These are phyloP conservation scores for Calonectria fujianensis DNA, from an alignment of 2,329 filamentous ascomycete species.

Conservation along the genomic window DNA sequence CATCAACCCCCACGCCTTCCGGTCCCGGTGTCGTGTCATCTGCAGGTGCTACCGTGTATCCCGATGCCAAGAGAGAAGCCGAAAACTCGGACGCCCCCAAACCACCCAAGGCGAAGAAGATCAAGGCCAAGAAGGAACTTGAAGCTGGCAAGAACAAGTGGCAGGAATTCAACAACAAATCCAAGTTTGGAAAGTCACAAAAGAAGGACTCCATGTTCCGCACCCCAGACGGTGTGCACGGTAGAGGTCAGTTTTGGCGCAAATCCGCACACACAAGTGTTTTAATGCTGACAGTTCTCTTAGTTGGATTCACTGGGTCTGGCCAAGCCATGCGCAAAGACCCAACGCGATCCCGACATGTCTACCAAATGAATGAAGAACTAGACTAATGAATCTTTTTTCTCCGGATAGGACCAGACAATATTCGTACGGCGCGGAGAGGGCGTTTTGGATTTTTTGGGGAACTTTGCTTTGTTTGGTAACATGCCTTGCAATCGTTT, in stretches of 20 bases:
- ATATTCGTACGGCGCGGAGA: constrained; percentile 46
- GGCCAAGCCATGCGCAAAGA: constrained; percentile 98
- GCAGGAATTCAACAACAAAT: constrained; percentile 92
- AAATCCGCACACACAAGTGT: background rate
- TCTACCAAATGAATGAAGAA: constrained; percentile 87
- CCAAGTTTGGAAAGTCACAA: constrained; percentile 77
- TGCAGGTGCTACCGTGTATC: constrained; percentile 74
- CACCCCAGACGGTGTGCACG: constrained; percentile 89
- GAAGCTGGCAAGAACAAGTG: constrained; percentile 95
- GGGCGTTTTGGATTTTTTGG: constrained; percentile 53
- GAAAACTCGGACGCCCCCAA: constrained; percentile 81
- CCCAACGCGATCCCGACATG: constrained; percentile 85
- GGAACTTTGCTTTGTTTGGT: constrained; percentile 59
- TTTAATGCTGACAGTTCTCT: constrained; percentile 46
- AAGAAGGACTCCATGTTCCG: constrained; percentile 99
- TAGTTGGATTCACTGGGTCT: constrained; percentile 97
- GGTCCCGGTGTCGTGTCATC: constrained; percentile 70
- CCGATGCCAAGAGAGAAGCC: constrained; percentile 77
- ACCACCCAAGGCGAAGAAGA: constrained; percentile 88
- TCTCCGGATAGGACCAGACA: constrained; percentile 54
- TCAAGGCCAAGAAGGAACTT: constrained; percentile 92
- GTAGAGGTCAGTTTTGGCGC: constrained; percentile 79
- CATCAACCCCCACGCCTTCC: constrained; percentile 61
- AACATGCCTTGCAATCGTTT: constrained; percentile 59
- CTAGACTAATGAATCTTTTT: constrained; percentile 73